These are phyloP conservation scores for Aspergillus tubingensis DNA, from an alignment of 2,329 filamentous ascomycete genomes.

Conservation along the genomic window DNA sequence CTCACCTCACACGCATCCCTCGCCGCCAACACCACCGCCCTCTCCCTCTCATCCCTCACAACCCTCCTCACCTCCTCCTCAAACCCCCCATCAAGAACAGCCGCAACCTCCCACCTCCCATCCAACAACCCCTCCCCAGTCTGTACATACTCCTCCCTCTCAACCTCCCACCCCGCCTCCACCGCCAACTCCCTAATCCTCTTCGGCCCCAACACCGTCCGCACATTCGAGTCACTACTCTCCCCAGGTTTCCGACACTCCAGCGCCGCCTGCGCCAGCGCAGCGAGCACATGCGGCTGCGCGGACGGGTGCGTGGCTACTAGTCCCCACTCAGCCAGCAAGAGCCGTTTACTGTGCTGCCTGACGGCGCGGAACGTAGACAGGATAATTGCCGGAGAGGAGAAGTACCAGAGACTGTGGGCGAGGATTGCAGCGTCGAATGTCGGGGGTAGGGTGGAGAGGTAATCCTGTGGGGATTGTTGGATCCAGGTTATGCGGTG, in stretches of 20 bases:
- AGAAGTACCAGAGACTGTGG: conserved; percentile 60
- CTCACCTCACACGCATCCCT: conserved; percentile 22
- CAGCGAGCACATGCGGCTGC: conserved; percentile 55
- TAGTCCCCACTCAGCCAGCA: conserved; percentile 53
- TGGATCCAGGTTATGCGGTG: conserved; percentile 16
- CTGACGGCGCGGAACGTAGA: conserved; percentile 42
- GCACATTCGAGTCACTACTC: conserved; percentile 49
- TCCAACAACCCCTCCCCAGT: conserved; percentile 46
- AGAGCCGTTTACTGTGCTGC: conserved; percentile 34
- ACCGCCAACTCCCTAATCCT: conserved; percentile 42
- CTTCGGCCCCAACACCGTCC: conserved; percentile 48
- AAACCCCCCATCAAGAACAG: conserved; percentile 18
- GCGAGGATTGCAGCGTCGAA: conserved; percentile 37
- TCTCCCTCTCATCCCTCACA: conserved; percentile 17
- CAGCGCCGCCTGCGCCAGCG: conserved; percentile 47
- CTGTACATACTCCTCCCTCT: conserved; percentile 29
- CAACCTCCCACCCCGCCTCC: background rate
- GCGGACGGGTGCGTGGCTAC: conserved; percentile 42
- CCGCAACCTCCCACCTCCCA: conserved; percentile 50
- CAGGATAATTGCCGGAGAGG: conserved; percentile 38
- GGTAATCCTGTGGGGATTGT: conserved; percentile 21
- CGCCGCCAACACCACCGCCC: conserved; percentile 15
- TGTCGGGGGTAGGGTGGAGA: conserved; percentile 27
- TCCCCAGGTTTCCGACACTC: conserved; percentile 31
- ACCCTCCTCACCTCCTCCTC: conserved; percentile 9